Base-by-base conservation (phyloP, 1,139 yeast species). In the Geotrichum bryndzae region DNA sequence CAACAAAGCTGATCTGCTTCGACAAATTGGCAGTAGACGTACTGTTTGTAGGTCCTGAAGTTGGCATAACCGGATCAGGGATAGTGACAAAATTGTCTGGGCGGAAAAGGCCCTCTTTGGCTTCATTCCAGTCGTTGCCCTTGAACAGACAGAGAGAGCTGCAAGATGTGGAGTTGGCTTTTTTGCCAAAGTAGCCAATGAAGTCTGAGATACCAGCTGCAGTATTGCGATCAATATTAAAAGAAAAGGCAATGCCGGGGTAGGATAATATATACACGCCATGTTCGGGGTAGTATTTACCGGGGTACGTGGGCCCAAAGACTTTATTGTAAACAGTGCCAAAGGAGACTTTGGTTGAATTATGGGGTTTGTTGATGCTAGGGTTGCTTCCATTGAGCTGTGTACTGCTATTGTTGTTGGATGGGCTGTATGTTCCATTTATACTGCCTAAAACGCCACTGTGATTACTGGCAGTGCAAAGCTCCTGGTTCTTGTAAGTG, bases 371-470 rank as follows among this genome's bases (percentile, higher is more conserved):
- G 18, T 10, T 41, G 48, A 41, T 41, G 22, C 22, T 15, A n/a
- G n/a, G 18, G 3, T 15, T 41, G 48, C 3, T 41, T 3, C 48
- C 18, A 23, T n/a, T 41, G 1, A 41, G 22, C 10, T 41, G 48
- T n/a, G 48, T 41, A n/a, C 48, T 41, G 10, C 48, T 41, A n/a
- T 7, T 41, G 48, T 8, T 41, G 23, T 13, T 41, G 8, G n/a
- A 3, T n/a, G 22, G 22, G 48, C 1, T 41, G 18, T 41, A 18
- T 2, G 48, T n/a, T 18, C 70, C 69, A 2, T 81, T 80, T 22
- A 69, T 68, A 27, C 79, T 79, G 0, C 96, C 95, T 56, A 90
- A 76, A 53, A 79, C 74, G 1, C 97, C 97, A 0, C 33, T 29
- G 48, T 15, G 48, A 41, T 41, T 41, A 41, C 48, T 41, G 18